These are phyloP conservation scores for Isabelozyma pseudorhagii DNA, from an alignment of 805 yeast species.

Conservation along the genomic window DNA sequence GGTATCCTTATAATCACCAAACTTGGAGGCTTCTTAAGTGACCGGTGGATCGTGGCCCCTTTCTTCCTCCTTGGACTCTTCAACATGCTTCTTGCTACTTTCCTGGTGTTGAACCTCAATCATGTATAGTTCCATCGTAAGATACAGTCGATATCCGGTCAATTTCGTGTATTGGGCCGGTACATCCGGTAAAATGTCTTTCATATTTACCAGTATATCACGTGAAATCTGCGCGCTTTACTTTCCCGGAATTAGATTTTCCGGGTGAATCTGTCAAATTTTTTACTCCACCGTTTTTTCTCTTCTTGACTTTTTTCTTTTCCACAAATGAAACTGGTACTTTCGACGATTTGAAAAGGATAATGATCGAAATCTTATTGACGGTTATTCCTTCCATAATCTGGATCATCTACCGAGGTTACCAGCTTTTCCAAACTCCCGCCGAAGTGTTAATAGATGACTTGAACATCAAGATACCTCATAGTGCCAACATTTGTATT, in stretches of 20 bases:
- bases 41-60: slow-evolving; percentile 55
- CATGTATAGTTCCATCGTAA: too few species aligned
- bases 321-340: background rate
- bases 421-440: slow-evolving; percentile 39
- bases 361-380: slow-evolving; percentile 31
- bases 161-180: too few species aligned
- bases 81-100: slow-evolving; percentile 20
- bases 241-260: background rate
- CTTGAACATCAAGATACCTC: slow-evolving; percentile 53
- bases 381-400: slow-evolving; percentile 32
- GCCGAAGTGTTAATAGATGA: slow-evolving; percentile 43
- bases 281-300: background rate
- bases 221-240: background rate
- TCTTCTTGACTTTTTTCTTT: background rate
- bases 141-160: too few species aligned
- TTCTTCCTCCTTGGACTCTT: slow-evolving; percentile 51
- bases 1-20: slow-evolving; percentile 62
- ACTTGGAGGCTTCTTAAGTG: slow-evolving; percentile 61
- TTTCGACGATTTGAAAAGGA: background rate
- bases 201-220: background rate
- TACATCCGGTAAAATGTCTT: background rate
- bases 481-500: slow-evolving; percentile 51
- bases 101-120: background rate
- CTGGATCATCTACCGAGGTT: slow-evolving; percentile 41
- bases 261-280: background rate